phyloP scores from a whole-genome alignment of 371 early-diverging fungal species.

The Funneliformis caledonium region DNA sequence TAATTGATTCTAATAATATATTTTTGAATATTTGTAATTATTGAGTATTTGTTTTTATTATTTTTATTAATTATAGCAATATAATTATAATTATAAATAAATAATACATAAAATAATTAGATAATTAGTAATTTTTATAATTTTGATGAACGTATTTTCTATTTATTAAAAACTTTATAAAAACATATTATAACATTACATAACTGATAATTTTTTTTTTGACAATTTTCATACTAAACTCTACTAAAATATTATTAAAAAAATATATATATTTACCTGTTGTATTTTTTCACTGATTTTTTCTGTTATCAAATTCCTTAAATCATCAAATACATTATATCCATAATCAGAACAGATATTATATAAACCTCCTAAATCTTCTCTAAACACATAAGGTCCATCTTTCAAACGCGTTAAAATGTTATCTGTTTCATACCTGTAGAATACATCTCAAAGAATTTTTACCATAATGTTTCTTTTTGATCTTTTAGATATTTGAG shows the following conservation, averaged over 20 bases:
- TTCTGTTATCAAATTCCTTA: not conserved
- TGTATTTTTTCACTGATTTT: not conserved
- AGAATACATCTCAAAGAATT: not conserved
- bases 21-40: not conserved
- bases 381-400: not conserved
- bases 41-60: too few relatives aligned
- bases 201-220: too few relatives aligned
- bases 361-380: slow-evolving; percentile 5
- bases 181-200: too few relatives aligned
- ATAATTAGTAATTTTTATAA: too few relatives aligned
- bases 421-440: not conserved
- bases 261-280: too few relatives aligned
- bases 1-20: slow-evolving; percentile 9
- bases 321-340: slow-evolving; percentile 4
- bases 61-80: too few relatives aligned
- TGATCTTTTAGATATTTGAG: not conserved
- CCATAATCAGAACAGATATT: not conserved
- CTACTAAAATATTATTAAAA: too few relatives aligned
- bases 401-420: not conserved
- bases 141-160: too few relatives aligned
- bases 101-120: too few relatives aligned
- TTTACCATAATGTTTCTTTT: not conserved
- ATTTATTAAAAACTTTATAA: too few relatives aligned
- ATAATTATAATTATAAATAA: too few relatives aligned
- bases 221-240: too few relatives aligned